Evolutionary conservation across 2,329 filamentous ascomycete genomes (phyloP), one percentile per base, ranked within the genome.

Genomic region (Phialocephala subalpina): DNA sequence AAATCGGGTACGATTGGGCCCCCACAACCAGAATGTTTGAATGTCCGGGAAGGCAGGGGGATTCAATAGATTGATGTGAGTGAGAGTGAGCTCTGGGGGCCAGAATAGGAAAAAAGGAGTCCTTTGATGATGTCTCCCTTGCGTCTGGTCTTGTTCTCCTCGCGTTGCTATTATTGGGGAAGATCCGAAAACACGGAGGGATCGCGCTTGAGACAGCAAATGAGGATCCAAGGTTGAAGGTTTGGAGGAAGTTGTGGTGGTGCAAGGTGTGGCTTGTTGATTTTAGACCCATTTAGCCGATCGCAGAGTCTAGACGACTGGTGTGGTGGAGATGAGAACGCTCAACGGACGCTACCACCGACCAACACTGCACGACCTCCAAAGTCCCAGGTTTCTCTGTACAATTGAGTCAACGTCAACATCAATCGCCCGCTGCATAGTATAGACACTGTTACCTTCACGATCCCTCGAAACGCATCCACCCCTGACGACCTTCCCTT

Each of bases 31-130:
- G 25, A 12, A n/a, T 12, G 6, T 29, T 22, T 8, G 11, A 20
- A n/a, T 22, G 20, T 49, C 49, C 49, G 49, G 49, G 49, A 53
- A 53, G 49, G 29, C 29, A 33, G 49, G 49, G 27, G 49, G 49
- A 53, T 53, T 53, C 49, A 18, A 53, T 53, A 53, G 49, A 53
- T 29, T 27, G 49, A n/a, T n/a, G n/a, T n/a, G n/a, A n/a, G n/a
- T n/a, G n/a, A 29, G n/a, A n/a, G 14, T 27, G 49, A 18, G 7
- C 25, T n/a, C 49, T 18, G 11, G n/a, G 7, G 49, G 25, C 49
- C 25, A 53, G 25, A 53, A 33, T 27, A 29, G 49, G 49, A 33
- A 53, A 53, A 53, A 53, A 14, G 27, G 49, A 53, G 2, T 18
- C 14, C 49, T 53, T 53, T 53, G 49, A 53, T 33, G 12, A 16